A percentile compares a stretch with the other conserved stretches of the same genome.
These are phyloP conservation scores for Termitomyces sp. DNA, from an alignment of 768 basidiomycete genomes.

Conservation along the genomic window DNA sequence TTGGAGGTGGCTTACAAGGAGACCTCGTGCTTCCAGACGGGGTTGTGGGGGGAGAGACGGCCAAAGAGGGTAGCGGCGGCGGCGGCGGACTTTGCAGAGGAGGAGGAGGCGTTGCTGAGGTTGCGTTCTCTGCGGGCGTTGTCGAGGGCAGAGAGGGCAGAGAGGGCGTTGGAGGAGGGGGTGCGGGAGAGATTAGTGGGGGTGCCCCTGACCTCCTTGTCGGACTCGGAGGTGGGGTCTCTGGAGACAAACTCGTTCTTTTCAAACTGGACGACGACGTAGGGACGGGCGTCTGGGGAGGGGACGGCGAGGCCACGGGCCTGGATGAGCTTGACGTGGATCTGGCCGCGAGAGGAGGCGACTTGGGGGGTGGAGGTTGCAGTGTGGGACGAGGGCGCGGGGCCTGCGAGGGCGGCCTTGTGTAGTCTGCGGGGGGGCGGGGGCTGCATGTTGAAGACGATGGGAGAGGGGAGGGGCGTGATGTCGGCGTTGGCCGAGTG, in stretches of 20 bases:
- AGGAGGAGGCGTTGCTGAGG: slow-evolving; percentile 38
- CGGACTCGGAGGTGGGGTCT: slow-evolving; percentile 78
- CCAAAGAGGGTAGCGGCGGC: slow-evolving; percentile 44
- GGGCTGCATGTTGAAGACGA: slow-evolving; percentile 75
- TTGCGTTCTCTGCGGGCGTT: slow-evolving; percentile 34
- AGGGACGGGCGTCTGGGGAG: slow-evolving; percentile 63
- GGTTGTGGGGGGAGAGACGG: slow-evolving; percentile 73
- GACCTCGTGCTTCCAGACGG: slow-evolving; percentile 99
- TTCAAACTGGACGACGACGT: slow-evolving; percentile 97
- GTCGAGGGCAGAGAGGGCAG: slow-evolving; percentile 55
- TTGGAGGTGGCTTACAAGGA: slow-evolving; percentile 71
- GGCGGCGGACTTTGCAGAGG: slow-evolving; percentile 33
- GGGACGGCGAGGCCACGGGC: slow-evolving; percentile 79
- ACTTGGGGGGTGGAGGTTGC: slow-evolving; percentile 27
- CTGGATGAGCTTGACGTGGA: slow-evolving; percentile 94
- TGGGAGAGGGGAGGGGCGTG: slow-evolving; percentile 57
- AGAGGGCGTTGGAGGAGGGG: slow-evolving; percentile 58
- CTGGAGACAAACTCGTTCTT: slow-evolving; percentile 97
- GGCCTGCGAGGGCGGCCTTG: slow-evolving; percentile 9
- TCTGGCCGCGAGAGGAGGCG: slow-evolving; percentile 55
- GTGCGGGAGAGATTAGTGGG: slow-evolving; percentile 49
- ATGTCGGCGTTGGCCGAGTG: slow-evolving; percentile 36
- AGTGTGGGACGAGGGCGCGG: slow-evolving; percentile 9
- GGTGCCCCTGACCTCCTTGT: slow-evolving; percentile 85
- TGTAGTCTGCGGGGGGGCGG: slow-evolving; percentile 36